A percentile compares a stretch with the other conserved stretches of the same genome.
These are phyloP conservation scores for Calonectria pseudoreteaudii DNA, from an alignment of 2,329 filamentous ascomycete genomes.

Conservation along the genomic window DNA sequence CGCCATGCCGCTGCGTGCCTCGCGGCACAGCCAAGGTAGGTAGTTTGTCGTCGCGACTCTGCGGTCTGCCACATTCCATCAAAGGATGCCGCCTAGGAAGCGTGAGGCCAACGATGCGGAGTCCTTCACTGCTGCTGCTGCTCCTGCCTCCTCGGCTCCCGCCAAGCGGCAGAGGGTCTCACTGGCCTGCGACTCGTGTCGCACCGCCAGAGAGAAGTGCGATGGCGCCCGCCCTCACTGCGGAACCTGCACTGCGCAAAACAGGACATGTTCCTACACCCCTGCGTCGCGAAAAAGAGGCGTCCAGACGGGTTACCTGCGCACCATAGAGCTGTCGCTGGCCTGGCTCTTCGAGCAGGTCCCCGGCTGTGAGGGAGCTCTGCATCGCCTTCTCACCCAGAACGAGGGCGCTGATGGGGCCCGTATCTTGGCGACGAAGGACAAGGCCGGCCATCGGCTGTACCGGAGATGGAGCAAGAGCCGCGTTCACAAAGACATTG, in stretches of 20 bases:
- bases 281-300: constrained; percentile 81
- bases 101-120: constrained; percentile 45
- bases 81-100: constrained; percentile 55
- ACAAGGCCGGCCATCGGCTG: constrained; percentile 66
- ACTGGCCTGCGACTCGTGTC: constrained; percentile 76
- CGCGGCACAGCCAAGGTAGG: constrained; percentile 40
- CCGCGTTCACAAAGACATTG: constrained; percentile 71
- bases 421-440: constrained; percentile 62
- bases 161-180: constrained; percentile 74
- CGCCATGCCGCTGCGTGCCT: constrained; percentile 41
- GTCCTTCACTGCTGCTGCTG: constrained; percentile 37
- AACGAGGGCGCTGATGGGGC: constrained; percentile 55
- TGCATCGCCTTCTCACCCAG: constrained; percentile 65
- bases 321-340: constrained; percentile 76
- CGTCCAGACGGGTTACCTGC: constrained; percentile 83
- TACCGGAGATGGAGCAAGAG: constrained; percentile 74
- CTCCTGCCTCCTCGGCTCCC: constrained; percentile 38
- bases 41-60: constrained; percentile 25
- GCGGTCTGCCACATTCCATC: constrained; percentile 23
- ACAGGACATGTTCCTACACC: constrained; percentile 77
- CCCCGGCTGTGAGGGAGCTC: constrained; percentile 67
- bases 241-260: constrained; percentile 73
- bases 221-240: constrained; percentile 76
- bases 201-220: constrained; percentile 77
- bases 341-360: constrained; percentile 75